phyloP scores from a whole-genome alignment of 2,329 filamentous ascomycete species.

The Fusarium acutatum region DNA sequence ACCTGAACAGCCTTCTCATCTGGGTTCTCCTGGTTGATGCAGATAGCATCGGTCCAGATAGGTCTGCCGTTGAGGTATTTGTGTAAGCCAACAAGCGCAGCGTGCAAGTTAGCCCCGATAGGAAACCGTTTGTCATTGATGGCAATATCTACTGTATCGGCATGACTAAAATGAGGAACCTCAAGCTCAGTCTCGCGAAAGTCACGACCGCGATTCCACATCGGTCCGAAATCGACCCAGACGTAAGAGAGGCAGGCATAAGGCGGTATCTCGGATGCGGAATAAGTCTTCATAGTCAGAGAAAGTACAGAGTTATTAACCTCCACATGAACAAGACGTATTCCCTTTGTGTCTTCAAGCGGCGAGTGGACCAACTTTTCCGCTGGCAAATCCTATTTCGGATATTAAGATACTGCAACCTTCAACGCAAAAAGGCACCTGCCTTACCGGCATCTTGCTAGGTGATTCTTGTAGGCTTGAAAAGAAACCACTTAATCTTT shows the following conservation, averaged over 20 bases:
- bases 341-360: background rate
- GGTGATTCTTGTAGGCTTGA: background rate
- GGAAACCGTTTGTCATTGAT: background rate
- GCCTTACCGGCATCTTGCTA: background rate
- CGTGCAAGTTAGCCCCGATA: constrained; percentile 2
- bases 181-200: constrained; percentile 17
- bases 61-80: background rate
- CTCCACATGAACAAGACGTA: background rate
- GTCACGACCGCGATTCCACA: constrained; percentile 4
- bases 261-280: background rate
- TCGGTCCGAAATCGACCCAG: constrained; percentile 16
- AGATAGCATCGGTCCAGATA: constrained; percentile 12
- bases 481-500: background rate
- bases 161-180: constrained; percentile 6
- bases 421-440: too few relatives aligned
- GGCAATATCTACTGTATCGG: background rate
- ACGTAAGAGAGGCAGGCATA: constrained; percentile 19
- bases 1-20: constrained; percentile 4
- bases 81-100: background rate
- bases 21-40: constrained; percentile 4
- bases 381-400: background rate
- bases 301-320: background rate
- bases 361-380: background rate
- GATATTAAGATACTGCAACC: too few relatives aligned
- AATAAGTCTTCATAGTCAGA: background rate